Percentiles rank a stretch among this genome's conserved stretches.
These are phyloP conservation scores for Kalmanozyma brasiliensis DNA, from an alignment of 1,284 basidiomycete genomes.

Conservation along the genomic window DNA sequence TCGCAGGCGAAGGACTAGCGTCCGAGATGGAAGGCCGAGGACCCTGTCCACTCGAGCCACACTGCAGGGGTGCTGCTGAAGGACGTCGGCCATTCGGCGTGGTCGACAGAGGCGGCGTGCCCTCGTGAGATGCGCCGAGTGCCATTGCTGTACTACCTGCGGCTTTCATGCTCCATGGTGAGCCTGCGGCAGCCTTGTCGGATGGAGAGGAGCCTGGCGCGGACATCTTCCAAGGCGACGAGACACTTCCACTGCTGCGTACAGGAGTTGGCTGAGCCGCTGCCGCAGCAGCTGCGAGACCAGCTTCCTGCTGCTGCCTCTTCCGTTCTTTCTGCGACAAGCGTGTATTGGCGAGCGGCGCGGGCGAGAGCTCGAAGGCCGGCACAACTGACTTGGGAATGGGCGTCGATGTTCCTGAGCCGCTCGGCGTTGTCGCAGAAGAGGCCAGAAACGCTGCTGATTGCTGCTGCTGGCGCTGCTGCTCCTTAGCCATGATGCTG, in stretches of 20 bases:
- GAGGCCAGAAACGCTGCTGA: slow-evolving; percentile 8
- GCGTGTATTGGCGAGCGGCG: slow-evolving; percentile 45
- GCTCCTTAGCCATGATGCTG: slow-evolving; percentile 78
- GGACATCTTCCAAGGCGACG: slow-evolving; percentile 40
- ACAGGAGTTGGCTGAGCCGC: slow-evolving; percentile 12
- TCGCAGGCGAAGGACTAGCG: slow-evolving; percentile 15
- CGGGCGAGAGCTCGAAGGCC: slow-evolving; percentile 30
- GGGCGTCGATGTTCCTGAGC: slow-evolving; percentile 40
- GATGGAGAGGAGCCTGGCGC: slow-evolving; percentile 21
- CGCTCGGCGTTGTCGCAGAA: slow-evolving; percentile 32
- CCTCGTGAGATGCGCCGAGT: slow-evolving; percentile 29
- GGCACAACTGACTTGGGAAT: slow-evolving; percentile 18
- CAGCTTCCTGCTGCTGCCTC: slow-evolving; percentile 51
- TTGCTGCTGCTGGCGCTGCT: slow-evolving; percentile 42
- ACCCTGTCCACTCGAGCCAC: slow-evolving; percentile 5
- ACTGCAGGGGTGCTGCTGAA: slow-evolving; percentile 34
- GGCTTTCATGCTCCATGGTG: slow-evolving; percentile 39
- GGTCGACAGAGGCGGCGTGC: slow-evolving; percentile 17
- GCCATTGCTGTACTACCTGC: slow-evolving; percentile 40
- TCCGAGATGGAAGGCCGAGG: slow-evolving; percentile 19
- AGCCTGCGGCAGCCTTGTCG: slow-evolving; percentile 18
- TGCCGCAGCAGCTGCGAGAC: slow-evolving; percentile 25
- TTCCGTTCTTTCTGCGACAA: slow-evolving; percentile 65
- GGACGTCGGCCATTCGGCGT: slow-evolving; percentile 23
- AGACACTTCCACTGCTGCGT: slow-evolving; percentile 24